Evolutionary conservation across 2,329 filamentous ascomycete genomes (phyloP).

Genomic region (Aspergillus pseudonomiae): DNA sequence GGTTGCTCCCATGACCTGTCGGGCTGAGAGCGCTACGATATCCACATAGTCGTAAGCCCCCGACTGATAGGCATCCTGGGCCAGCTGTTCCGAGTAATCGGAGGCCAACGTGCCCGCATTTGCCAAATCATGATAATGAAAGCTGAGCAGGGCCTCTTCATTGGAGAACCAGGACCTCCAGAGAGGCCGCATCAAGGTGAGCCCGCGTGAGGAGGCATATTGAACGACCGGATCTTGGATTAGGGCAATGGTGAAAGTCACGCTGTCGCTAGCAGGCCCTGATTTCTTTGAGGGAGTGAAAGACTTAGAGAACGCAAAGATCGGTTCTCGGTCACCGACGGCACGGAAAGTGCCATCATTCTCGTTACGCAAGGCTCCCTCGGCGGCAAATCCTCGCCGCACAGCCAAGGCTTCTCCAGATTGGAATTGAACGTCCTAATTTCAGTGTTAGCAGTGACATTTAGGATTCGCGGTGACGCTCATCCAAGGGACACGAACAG

Average conservation of each 20-base stretch:
- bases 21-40: constrained; percentile 75
- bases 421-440: constrained; percentile 65
- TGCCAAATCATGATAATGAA: constrained; percentile 75
- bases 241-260: constrained; percentile 75
- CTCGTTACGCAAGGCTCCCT: constrained; percentile 66
- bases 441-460: constrained; percentile 16
- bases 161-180: constrained; percentile 76
- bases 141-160: constrained; percentile 66
- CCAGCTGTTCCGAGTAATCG: constrained; percentile 74
- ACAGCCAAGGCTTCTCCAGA: constrained; percentile 68
- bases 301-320: constrained; percentile 76
- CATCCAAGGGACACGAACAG: constrained; percentile 37
- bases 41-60: constrained; percentile 76
- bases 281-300: constrained; percentile 56
- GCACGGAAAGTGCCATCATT: constrained; percentile 68
- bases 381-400: constrained; percentile 69
- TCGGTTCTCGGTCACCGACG: constrained; percentile 77
- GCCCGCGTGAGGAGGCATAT: constrained; percentile 73
- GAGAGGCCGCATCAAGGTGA: constrained; percentile 76
- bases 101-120: constrained; percentile 65
- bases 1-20: constrained; percentile 78
- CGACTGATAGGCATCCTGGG: constrained; percentile 70
- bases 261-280: constrained; percentile 52
- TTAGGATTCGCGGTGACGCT: background rate
- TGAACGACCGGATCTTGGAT: constrained; percentile 79